Evolutionary conservation across 2,329 filamentous ascomycete genomes (phyloP), one percentile per base, ranked within the genome.

Genomic region (Fusarium poae): DNA sequence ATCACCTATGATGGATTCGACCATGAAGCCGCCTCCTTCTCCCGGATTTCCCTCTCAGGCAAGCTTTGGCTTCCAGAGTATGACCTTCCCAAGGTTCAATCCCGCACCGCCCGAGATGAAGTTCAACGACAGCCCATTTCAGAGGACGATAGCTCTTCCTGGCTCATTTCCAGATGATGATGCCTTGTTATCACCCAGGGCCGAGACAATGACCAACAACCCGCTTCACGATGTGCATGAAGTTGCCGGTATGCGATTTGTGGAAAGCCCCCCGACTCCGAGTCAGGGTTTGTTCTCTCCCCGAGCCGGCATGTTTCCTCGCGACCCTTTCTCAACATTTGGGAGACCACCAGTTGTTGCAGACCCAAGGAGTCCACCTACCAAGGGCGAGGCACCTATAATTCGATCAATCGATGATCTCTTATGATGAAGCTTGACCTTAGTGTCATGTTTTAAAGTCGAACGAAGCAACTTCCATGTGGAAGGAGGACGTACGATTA

Each of bases 321-420:
- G 85, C 27, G 83, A 88, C 66, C 82, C 84, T 0, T 84, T 86
- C 58, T 81, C 78, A 46, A 80, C 84, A 4, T 87, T 88, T 67
- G 83, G 81, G 44, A 82, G 83, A 37, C 86, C 85, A 13, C 72
- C 80, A 4, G 83, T 86, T 64, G 79, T 82, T 13, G 83, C 82
- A 16, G 91, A 94, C 75, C 92, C 92, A 16, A 82, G 92, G 71
- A 94, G 91, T 76, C 92, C 92, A 18, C 90, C 91, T 1, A 92
- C 90, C 15, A 88, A 87, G 73, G 91, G 92, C 39, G 90, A 91
- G 76, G 89, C 88, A 60, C 91, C 92, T 5, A 94, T 95, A 64
- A 88, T 89, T 52, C 85, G 92, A 58, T 94, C 90, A 61, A 95
- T 95, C 73, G 90, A 92, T 76, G 91, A 94, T 74, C 83, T 93